phyloP scores from a whole-genome alignment of 371 early-diverging fungal species.

The Basidiobolus meristosporus region DNA sequence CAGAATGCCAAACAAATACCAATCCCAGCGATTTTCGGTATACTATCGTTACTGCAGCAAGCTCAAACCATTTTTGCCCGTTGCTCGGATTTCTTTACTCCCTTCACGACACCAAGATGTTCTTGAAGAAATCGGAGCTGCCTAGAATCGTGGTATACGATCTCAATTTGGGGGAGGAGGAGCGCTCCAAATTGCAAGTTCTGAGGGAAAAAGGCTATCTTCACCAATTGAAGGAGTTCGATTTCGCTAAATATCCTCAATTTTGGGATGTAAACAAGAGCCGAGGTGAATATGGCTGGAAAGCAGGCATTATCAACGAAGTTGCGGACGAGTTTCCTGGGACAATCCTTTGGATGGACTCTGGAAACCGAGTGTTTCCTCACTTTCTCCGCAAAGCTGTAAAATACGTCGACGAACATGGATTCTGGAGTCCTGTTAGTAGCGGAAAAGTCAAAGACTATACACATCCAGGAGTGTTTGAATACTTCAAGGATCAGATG shows the following conservation, averaged over 20 bases:
- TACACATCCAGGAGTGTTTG: constrained; percentile 32
- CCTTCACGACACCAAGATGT: constrained; percentile 5
- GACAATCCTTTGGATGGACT: constrained; percentile 32
- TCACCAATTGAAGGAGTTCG: constrained; percentile 23
- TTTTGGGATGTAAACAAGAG: constrained; percentile 37
- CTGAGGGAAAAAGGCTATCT: constrained; percentile 13
- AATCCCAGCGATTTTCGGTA: not conserved
- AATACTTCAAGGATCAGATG: constrained; percentile 18
- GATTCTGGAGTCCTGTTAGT: constrained; percentile 35
- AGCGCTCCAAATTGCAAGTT: constrained; percentile 8
- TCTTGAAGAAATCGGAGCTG: not conserved
- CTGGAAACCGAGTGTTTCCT: constrained; percentile 10
- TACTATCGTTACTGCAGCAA: constrained; percentile 38
- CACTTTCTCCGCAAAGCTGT: not conserved
- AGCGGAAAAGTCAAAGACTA: constrained; percentile 21
- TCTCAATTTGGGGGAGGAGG: constrained; percentile 14
- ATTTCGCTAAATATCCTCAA: constrained; percentile 25
- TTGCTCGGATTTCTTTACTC: constrained; percentile 34
- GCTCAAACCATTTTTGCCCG: constrained; percentile 36
- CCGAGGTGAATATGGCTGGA: constrained; percentile 46
- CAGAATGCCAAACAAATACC: too few species aligned
- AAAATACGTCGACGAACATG: constrained; percentile 10
- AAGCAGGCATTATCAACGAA: constrained; percentile 36
- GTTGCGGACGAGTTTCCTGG: constrained; percentile 23
- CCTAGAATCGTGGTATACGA: constrained; percentile 23